Base-by-base conservation (phyloP, 2,329 filamentous ascomycete species). In the Botryosphaeria dothidea region DNA sequence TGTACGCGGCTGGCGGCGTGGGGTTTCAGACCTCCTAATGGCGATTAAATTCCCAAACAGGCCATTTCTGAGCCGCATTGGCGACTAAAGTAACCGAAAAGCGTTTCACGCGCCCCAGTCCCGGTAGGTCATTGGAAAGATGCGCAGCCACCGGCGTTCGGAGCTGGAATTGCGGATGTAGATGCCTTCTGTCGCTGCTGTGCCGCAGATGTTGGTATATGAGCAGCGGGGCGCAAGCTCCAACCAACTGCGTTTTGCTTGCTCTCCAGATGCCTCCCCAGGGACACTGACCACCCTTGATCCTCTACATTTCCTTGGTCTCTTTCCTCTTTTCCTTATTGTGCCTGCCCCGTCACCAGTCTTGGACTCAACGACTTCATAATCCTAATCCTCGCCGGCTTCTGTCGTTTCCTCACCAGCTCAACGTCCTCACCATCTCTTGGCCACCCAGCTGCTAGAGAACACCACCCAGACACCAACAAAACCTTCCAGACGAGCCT, bases 91-190 rank as follows among this genome's bases (percentile, higher is more conserved):
- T 76, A 76, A 77, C 75, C 70, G 67, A 69, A 70, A 71, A 68
- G 69, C 69, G 75, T 78, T 77, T 77, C 75, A 77, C 69, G 66
- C 69, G 75, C 74, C 75, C 76, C 74, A 74, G 73, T 73, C 72
- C 64, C 62, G 71, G 69, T 72, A 66, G 72, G 65, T 62, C 66
- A 66, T 68, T 70, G 68, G 56, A 60, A 60, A 64, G 66, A n/a
- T 61, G 61, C 61, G 61, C 61, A 64, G 62, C 62, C 62, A 64
- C 52, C 51, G 60, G 46, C 21, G 19, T 21, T 13, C 52, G n/a
- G 38, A 29, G 31, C 36, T 21, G 34, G 13, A 23, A 49, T 48
- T 29, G 41, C 57, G 41, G 41, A 34, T 23, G 38, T 54, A 19
- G 62, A 65, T 60, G 29, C 56, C 31, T 56, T 19, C 56, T 25